These are phyloP conservation scores for Dothideomycetidae sp. DNA, from an alignment of 2,329 filamentous ascomycete species.

Conservation along the genomic window DNA sequence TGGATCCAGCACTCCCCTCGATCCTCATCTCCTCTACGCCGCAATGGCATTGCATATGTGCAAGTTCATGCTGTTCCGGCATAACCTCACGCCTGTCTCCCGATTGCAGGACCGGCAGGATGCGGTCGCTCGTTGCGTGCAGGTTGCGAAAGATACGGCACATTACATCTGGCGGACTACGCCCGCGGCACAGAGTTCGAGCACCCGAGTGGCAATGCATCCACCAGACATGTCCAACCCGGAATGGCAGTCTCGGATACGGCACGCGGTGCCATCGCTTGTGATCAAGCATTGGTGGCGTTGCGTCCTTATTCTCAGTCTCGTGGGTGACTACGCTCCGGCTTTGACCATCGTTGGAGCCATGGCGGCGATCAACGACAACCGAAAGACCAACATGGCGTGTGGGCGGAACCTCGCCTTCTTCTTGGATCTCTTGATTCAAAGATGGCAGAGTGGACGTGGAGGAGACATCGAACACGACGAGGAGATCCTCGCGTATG, in stretches of 20 bases:
- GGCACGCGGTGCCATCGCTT: constrained; percentile 56
- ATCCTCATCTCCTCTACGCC: constrained; percentile 60
- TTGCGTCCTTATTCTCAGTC: constrained; percentile 64
- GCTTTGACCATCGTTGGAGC: constrained; percentile 62
- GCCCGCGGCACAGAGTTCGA: constrained; percentile 17
- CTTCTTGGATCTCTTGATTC: constrained; percentile 56
- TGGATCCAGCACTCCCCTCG: constrained; percentile 50
- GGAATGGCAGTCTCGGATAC: constrained; percentile 43
- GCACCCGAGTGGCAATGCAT: constrained; percentile 15
- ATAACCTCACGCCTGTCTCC: constrained; percentile 67
- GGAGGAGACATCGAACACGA: constrained; percentile 44
- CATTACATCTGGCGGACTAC: constrained; percentile 52
- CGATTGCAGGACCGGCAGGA: constrained; percentile 49
- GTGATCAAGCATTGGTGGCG: constrained; percentile 79
- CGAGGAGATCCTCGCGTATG: constrained; percentile 78
- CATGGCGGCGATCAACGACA: constrained; percentile 54
- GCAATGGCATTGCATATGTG: constrained; percentile 68
- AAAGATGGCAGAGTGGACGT: constrained; percentile 35
- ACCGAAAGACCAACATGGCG: constrained; percentile 56
- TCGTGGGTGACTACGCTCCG: constrained; percentile 56
- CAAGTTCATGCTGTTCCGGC: constrained; percentile 73
- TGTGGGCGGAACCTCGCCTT: constrained; percentile 74
- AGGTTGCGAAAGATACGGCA: constrained; percentile 64
- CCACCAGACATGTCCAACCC: constrained; percentile 21
- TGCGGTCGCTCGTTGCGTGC: constrained; percentile 65